A percentile compares a stretch with the other conserved stretches of the same genome.
Evolutionary conservation across 1,284 basidiomycete species (phyloP).

Genomic region (Calocybe gambosa): DNA sequence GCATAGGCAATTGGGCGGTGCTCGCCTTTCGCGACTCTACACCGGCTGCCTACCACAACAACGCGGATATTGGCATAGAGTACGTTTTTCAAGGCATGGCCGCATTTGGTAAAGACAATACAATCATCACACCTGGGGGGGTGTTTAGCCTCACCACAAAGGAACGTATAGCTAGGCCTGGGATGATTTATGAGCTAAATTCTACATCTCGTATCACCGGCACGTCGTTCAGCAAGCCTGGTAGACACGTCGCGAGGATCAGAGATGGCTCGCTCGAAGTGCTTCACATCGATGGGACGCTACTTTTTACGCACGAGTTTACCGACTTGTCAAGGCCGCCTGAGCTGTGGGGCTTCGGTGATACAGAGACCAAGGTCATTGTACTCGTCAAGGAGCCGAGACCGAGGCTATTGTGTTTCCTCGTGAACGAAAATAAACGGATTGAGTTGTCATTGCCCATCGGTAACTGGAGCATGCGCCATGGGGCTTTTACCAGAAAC

Average conservation of each 20-base stretch:
- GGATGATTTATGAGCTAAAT: neutral
- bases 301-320: neutral
- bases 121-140: neutral
- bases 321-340: neutral
- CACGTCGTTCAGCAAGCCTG: neutral
- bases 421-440: neutral
- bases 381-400: neutral
- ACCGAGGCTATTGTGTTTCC: neutral
- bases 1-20: neutral
- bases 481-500: neutral
- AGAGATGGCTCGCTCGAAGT: neutral
- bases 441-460: neutral
- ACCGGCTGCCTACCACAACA: neutral
- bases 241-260: neutral
- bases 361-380: neutral
- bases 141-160: neutral
- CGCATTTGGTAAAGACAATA: neutral
- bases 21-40: neutral
- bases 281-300: neutral
- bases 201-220: neutral
- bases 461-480: too few species aligned
- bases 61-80: too few species aligned
- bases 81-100: neutral
- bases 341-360: neutral
- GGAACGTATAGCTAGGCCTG: neutral